These are phyloP conservation scores for Cyclospora cayetanensis DNA, from an alignment of 169 alveolate genomes.

Conservation along the genomic window DNA sequence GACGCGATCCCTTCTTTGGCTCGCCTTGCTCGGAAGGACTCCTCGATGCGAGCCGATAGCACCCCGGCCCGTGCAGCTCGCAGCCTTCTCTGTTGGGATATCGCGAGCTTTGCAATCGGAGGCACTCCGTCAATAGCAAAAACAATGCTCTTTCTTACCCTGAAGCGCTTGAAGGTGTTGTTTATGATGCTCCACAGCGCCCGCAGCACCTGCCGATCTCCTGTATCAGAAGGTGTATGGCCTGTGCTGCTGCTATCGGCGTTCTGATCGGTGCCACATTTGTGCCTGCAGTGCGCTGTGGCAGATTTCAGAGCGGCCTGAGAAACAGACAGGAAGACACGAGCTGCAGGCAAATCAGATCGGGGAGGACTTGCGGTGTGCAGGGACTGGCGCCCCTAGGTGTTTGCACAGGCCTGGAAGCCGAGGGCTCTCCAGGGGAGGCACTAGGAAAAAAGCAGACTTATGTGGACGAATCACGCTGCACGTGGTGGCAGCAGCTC, in stretches of 20 bases:
- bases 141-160: conserved; percentile 72
- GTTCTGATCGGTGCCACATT: too few species aligned
- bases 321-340: too few species aligned
- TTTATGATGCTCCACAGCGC: conserved; percentile 71
- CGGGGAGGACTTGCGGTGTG: too few species aligned
- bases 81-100: conserved; percentile 73
- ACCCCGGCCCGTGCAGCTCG: neutral
- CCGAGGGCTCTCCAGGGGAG: too few species aligned
- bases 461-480: too few species aligned
- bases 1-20: too few species aligned
- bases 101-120: conserved; percentile 77
- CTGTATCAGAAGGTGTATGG: neutral
- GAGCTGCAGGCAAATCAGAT: too few species aligned
- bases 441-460: too few species aligned
- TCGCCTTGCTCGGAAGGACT: too few species aligned
- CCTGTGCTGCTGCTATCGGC: neutral
- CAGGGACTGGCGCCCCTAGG: too few species aligned
- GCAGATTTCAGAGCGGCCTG: conserved; percentile 23
- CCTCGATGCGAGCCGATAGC: neutral
- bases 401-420: too few species aligned
- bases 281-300: neutral
- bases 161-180: conserved; percentile 68
- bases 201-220: conserved; percentile 29
- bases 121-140: conserved; percentile 80
- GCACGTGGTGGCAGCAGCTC: too few species aligned